phyloP scores from a whole-genome alignment of 2,329 filamentous ascomycete genomes.

The Xylaria sp. region DNA sequence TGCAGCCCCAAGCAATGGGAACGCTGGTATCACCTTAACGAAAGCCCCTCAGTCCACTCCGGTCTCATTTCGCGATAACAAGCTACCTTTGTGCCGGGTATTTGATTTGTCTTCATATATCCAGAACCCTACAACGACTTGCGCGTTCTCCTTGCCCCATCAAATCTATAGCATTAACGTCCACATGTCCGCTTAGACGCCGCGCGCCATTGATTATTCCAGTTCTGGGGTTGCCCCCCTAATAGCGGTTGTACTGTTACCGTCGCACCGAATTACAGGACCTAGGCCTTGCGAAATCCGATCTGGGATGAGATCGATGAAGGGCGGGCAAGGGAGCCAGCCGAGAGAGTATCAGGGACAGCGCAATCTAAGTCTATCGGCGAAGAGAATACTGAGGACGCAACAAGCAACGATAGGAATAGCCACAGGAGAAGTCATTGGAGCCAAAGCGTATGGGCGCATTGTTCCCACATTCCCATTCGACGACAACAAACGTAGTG shows the following conservation, averaged over 20 bases:
- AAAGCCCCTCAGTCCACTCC: constrained; percentile 27
- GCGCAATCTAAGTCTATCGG: constrained; percentile 8
- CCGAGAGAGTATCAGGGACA: constrained; percentile 25
- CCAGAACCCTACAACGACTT: constrained; percentile 12
- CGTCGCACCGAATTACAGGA: constrained; percentile 21
- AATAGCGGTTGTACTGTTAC: constrained; percentile 16
- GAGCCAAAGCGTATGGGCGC: constrained; percentile 7
- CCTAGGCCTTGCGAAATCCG: constrained; percentile 16
- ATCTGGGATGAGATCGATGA: constrained; percentile 27
- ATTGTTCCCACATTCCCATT: constrained; percentile 3
- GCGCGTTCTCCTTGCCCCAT: constrained; percentile 10
- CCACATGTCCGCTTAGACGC: constrained; percentile 19
- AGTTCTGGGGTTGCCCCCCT: background rate
- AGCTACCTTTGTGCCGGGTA: constrained; percentile 17
- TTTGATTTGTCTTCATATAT: constrained; percentile 25
- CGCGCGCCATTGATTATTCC: constrained; percentile 1
- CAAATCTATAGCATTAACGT: constrained; percentile 19
- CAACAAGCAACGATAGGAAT: constrained; percentile 3
- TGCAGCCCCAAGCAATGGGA: constrained; percentile 31
- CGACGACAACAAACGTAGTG: background rate
- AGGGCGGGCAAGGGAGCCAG: constrained; percentile 16
- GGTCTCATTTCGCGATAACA: constrained; percentile 22
- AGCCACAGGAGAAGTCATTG: background rate
- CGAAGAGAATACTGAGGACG: constrained; percentile 4
- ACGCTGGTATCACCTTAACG: constrained; percentile 35